Evolutionary conservation across 2,329 filamentous ascomycete genomes (phyloP), one percentile per base, ranked within the genome.

Genomic region (Taxawa tesnikishii): DNA sequence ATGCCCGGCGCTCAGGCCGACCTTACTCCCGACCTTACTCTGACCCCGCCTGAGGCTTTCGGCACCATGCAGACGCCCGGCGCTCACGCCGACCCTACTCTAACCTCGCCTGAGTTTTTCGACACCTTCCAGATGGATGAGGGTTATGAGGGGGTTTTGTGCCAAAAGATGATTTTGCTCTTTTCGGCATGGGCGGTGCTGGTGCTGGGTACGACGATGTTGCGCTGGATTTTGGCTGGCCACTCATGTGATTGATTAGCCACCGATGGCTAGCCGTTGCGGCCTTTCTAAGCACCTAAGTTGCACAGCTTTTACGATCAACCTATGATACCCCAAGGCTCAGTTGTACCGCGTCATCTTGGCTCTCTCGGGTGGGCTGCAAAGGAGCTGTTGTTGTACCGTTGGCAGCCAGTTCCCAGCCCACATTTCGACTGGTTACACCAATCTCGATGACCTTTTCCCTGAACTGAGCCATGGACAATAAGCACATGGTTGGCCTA

Each of bases 61-160:
- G n/a, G n/a, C n/a, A n/a, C n/a, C n/a, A n/a, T n/a, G n/a, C n/a
- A n/a, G n/a, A n/a, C n/a, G n/a, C n/a, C n/a, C n/a, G n/a, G n/a
- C n/a, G n/a, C n/a, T n/a, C n/a, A n/a, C n/a, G n/a, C n/a, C n/a
- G n/a, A n/a, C n/a, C n/a, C n/a, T n/a, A n/a, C n/a, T n/a, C n/a
- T n/a, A n/a, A 47, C 43, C 9, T 43, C 39, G 3, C 7, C 16
- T 27, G 29, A 39, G 26, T 76, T 75, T 0, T 54, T 74, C 38
- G 60, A 62, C 12, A 68, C 73, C 15, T 63, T 74, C 56, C 55
- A 54, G 18, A 42, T 62, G 15, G 79, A 84, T 38, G 78, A 83
- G 45, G 69, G 67, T 24, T 80, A 75, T 43, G 69, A 72, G 29
- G 38, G 36, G 79, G 83, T 51, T 84, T 83, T 44, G 67, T 70